Evolutionary conservation across 371 early-diverging fungal species (phyloP).

Genomic region (Apophysomyces elegans): DNA sequence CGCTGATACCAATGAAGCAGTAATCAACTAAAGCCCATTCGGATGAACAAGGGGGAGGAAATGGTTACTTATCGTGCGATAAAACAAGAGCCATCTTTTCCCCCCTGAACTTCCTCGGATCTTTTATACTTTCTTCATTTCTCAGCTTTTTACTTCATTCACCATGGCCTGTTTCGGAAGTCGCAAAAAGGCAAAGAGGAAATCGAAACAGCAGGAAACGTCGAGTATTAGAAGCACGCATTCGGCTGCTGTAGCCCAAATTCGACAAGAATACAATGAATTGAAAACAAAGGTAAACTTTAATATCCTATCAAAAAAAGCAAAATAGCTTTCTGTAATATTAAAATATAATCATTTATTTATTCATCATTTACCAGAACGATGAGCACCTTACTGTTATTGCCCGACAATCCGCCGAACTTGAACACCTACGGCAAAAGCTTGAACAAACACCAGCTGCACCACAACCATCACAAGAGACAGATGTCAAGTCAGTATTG

Average conservation of each 20-base stretch:
- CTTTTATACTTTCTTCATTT: conserved; percentile 9
- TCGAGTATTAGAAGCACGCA: conserved; percentile 9
- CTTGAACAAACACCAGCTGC: conserved; percentile 9
- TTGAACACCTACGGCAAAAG: conserved; percentile 36
- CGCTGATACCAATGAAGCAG: not conserved
- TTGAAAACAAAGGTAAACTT: conserved; percentile 42
- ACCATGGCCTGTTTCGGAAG: conserved; percentile 32
- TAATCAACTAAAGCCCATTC: not conserved
- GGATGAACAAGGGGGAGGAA: not conserved
- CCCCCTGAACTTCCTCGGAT: not conserved
- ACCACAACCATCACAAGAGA: not conserved
- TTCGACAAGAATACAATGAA: conserved; percentile 48
- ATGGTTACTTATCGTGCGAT: not conserved
- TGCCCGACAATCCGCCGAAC: conserved; percentile 41
- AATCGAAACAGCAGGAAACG: not conserved
- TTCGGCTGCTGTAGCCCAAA: conserved; percentile 27
- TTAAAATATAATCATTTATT: too few species aligned
- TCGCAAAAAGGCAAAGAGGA: conserved; percentile 17
- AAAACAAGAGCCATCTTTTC: not conserved
- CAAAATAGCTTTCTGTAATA: too few species aligned
- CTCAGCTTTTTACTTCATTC: conserved; percentile 9
- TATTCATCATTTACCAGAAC: conserved; percentile 24
- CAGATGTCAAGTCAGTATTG: not conserved
- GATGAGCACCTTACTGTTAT: conserved; percentile 40
- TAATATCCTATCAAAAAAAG: not conserved